Base-by-base conservation (phyloP, 2,329 filamentous ascomycete genomes). In the Aspergillus terreus region DNA sequence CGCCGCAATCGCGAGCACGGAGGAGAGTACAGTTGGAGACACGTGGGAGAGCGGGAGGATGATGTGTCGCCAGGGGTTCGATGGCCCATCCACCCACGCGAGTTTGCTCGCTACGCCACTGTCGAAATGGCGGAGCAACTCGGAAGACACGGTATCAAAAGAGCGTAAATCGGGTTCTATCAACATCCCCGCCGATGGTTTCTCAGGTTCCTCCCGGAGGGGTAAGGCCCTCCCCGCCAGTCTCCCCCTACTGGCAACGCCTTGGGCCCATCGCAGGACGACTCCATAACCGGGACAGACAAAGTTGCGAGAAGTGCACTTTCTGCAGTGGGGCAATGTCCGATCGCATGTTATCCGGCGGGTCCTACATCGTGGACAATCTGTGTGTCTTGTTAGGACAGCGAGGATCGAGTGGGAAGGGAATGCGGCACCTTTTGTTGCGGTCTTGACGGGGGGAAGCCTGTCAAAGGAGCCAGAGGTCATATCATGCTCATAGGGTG, bases 271-370 rank as follows among this genome's bases (percentile, higher is more conserved):
- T 52, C 56, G 58, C 36, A 63, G 49, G 33, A 54, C 50, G 12
- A 59, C 45, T 3, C 62, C 60, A 47, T 65, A 65, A 1, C 62
- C 62, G 2, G 62, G 62, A 44, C 62, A 65, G 17, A 52, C 42
- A n/a, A 60, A 52, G 32, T 51, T 55, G 9, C 63, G 63, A n/a
- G 60, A 61, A 7, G 48, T 49, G 45, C 62, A 65, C 53, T 65
- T 65, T 14, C 52, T 36, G 47, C 62, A 64, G 19, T 32, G 45
- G 9, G 63, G 62, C 5, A 61, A 50, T 2, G 54, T 56, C 46
- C 63, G 49, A 50, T 65, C 63, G 47, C 63, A 65, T 7, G 56
- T 51, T 35, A 65, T 65, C 15, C 62, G 57, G 25, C 63, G 59
- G 27, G 48, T 50, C 43, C 58, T 56, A 44, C 62, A 64, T 38